Percentiles rank a stretch among this genome's conserved stretches.
phyloP scores from a whole-genome alignment of 2,329 filamentous ascomycete species.

The Neonectria hederae region DNA sequence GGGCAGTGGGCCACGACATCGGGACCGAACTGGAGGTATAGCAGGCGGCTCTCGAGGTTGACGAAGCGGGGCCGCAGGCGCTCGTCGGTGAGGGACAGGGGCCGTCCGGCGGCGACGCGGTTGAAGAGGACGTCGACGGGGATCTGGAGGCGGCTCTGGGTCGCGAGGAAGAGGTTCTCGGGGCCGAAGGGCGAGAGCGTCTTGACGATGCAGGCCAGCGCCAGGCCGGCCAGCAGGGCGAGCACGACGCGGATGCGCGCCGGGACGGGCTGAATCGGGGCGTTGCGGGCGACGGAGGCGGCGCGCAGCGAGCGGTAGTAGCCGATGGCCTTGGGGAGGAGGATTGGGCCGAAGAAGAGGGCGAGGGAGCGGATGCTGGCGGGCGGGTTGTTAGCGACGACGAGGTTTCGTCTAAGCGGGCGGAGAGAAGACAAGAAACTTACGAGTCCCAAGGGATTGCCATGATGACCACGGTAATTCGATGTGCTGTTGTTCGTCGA shows the following conservation, averaged over 20 bases:
- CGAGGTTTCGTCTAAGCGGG: slow-evolving; percentile 2
- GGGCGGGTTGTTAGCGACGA: slow-evolving; percentile 3
- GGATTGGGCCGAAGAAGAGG: slow-evolving; percentile 74
- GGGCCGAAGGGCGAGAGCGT: slow-evolving; percentile 75
- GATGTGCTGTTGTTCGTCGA: background rate
- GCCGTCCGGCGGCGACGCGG: slow-evolving; percentile 70
- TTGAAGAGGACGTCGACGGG: slow-evolving; percentile 86
- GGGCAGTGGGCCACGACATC: slow-evolving; percentile 76
- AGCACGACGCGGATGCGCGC: slow-evolving; percentile 64
- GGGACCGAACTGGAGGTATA: slow-evolving; percentile 87
- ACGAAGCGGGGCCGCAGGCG: slow-evolving; percentile 74
- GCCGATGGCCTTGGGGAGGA: slow-evolving; percentile 72
- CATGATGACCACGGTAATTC: slow-evolving; percentile 29
- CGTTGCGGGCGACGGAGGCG: slow-evolving; percentile 54
- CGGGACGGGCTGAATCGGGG: slow-evolving; percentile 66
- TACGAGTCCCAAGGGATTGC: slow-evolving; percentile 44
- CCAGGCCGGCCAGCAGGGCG: slow-evolving; percentile 64
- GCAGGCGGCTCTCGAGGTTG: slow-evolving; percentile 74
- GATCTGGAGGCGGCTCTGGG: slow-evolving; percentile 83
- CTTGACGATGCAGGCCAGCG: slow-evolving; percentile 60
- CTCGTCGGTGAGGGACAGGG: slow-evolving; percentile 69
- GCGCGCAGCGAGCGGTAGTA: slow-evolving; percentile 68
- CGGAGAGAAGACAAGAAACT: slow-evolving; percentile 15
- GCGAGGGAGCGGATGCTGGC: slow-evolving; percentile 63
- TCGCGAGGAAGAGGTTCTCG: slow-evolving; percentile 83